phyloP scores from a whole-genome alignment of 345 rosid species.

The Turnera subulata region DNA sequence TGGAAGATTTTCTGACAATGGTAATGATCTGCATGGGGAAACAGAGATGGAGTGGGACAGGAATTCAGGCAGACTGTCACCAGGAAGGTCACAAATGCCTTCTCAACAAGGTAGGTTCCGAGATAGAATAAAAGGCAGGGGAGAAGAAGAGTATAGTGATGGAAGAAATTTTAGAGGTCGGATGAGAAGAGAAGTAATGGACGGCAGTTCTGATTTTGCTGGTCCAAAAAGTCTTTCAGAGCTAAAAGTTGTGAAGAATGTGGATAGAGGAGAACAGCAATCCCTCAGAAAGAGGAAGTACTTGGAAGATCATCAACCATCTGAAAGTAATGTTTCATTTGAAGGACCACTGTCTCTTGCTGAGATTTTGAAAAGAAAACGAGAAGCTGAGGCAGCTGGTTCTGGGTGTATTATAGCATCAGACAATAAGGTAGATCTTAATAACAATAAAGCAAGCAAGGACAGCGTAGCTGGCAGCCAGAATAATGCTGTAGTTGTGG shows the following conservation, averaged over 20 bases:
- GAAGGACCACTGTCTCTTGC: conserved; percentile 84
- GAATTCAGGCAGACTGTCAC: conserved; percentile 43
- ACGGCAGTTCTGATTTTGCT: conserved; percentile 30
- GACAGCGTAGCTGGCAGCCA: conserved; percentile 6
- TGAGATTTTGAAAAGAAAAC: conserved; percentile 81
- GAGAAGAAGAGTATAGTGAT: conserved; percentile 40
- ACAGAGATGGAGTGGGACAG: conserved; percentile 53
- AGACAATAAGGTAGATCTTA: conserved; percentile 15
- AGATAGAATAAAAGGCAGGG: conserved; percentile 56
- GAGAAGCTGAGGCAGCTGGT: conserved; percentile 44
- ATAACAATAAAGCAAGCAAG: conserved; percentile 6
- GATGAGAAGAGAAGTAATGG: conserved; percentile 47
- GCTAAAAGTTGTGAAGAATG: conserved; percentile 38
- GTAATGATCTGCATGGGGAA: conserved; percentile 33
- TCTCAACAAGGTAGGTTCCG: conserved; percentile 49
- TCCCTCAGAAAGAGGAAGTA: conserved; percentile 49
- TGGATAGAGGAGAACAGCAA: conserved; percentile 34
- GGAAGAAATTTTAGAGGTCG: conserved; percentile 39
- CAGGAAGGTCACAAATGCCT: conserved; percentile 28
- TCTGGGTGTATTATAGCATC: conserved; percentile 22
- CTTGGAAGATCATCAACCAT: conserved; percentile 39
- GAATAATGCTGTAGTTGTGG: background rate
- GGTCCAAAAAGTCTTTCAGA: conserved; percentile 65
- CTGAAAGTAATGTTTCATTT: conserved; percentile 51
- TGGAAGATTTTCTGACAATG: conserved; percentile 37